Evolutionary conservation across 1,284 basidiomycete species (phyloP).

Genomic region (Peniophora sp.): DNA sequence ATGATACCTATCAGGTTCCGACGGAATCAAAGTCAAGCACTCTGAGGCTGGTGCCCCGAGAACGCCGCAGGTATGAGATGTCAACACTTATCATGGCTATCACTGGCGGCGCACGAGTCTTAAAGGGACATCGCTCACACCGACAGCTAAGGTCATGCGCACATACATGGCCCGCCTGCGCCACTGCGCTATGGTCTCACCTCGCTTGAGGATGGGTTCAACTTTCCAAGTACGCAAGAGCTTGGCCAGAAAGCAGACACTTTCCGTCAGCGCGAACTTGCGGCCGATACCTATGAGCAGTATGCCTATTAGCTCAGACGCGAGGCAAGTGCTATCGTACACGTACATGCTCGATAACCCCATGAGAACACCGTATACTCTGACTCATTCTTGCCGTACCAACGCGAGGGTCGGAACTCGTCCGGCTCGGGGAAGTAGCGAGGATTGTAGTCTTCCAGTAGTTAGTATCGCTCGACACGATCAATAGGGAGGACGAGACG

Average conservation of each 20-base stretch:
- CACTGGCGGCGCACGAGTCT: conserved; percentile 20
- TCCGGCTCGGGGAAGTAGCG: conserved; percentile 31
- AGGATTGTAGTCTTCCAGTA: conserved; percentile 25
- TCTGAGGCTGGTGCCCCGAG: too few species aligned
- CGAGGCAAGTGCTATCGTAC: too few species aligned
- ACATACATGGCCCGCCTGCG: conserved; percentile 33
- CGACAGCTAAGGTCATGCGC: conserved; percentile 29
- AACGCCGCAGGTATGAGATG: too few species aligned
- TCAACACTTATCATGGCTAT: too few species aligned
- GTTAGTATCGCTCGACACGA: not conserved
- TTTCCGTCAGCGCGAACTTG: conserved; percentile 45
- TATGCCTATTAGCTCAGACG: not conserved
- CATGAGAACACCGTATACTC: conserved; percentile 33
- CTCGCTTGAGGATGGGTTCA: conserved; percentile 29
- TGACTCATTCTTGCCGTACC: conserved; percentile 22
- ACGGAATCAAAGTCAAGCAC: too few species aligned
- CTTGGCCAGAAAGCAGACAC: conserved; percentile 40
- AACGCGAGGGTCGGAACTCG: conserved; percentile 29
- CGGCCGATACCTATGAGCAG: conserved; percentile 36
- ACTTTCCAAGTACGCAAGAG: conserved; percentile 45
- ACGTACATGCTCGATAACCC: conserved; percentile 30
- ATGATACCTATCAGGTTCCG: too few species aligned
- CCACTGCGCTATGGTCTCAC: conserved; percentile 38
- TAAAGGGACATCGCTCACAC: conserved; percentile 32
- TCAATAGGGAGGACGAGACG: conserved; percentile 17